Percentiles rank a stretch among this genome's conserved stretches.
Evolutionary conservation across 2,329 filamentous ascomycete species (phyloP).

Genomic region (Diaporthe nobilis): DNA sequence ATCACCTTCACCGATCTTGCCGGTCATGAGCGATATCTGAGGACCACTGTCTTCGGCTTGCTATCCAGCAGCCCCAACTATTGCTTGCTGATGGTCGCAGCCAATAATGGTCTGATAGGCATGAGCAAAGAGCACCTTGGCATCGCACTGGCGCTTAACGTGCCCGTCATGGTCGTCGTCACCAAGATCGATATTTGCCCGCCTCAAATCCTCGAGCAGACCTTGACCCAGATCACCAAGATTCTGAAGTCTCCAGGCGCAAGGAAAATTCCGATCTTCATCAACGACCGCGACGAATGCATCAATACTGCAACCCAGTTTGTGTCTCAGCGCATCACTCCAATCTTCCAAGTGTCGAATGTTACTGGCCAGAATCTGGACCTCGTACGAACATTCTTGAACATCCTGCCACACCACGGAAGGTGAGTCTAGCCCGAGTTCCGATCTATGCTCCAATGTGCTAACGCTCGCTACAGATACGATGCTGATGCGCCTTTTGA

Average conservation of each 20-base stretch:
- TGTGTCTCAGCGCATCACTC: slow-evolving; percentile 94
- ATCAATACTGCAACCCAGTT: slow-evolving; percentile 97
- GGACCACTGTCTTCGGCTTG: slow-evolving; percentile 96
- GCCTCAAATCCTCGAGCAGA: slow-evolving; percentile 94
- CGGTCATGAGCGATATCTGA: slow-evolving; percentile 93
- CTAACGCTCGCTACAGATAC: slow-evolving; percentile 67
- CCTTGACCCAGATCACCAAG: slow-evolving; percentile 89
- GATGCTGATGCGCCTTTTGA: slow-evolving; percentile 90
- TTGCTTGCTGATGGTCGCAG: slow-evolving; percentile 97
- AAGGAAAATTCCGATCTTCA: slow-evolving; percentile 95
- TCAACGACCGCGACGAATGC: slow-evolving; percentile 91
- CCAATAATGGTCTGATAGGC: slow-evolving; percentile 95
- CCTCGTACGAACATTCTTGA: slow-evolving; percentile 91
- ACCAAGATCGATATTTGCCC: slow-evolving; percentile 99
- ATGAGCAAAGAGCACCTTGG: slow-evolving; percentile 99
- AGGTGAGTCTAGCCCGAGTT: slow-evolving; percentile 49
- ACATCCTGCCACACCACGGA: slow-evolving; percentile 94
- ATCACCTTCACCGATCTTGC: slow-evolving; percentile 97
- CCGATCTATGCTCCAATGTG: background rate
- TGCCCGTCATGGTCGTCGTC: slow-evolving; percentile 97
- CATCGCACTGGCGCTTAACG: slow-evolving; percentile 93
- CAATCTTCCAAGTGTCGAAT: slow-evolving; percentile 98
- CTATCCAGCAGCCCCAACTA: slow-evolving; percentile 97
- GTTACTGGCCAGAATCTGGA: slow-evolving; percentile 94
- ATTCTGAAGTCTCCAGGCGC: slow-evolving; percentile 96